Percentiles rank a stretch among this genome's conserved stretches.
Conservation (phyloP, 2,329 filamentous ascomycete genomes). For the Colletotrichum tamarilloi region DNA sequence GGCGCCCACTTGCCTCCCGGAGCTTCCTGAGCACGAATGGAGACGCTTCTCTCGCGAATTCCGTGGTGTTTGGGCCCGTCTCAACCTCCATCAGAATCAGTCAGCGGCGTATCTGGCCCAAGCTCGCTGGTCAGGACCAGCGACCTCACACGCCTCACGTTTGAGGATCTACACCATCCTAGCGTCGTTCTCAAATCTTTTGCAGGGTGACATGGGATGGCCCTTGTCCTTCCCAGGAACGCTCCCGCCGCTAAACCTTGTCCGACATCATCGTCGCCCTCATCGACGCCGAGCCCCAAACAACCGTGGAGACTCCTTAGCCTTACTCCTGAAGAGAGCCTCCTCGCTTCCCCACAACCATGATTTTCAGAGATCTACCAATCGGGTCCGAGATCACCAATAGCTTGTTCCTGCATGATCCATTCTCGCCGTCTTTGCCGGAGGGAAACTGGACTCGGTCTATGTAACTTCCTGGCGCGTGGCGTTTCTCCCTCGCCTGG, state of each 20-base stretch:
- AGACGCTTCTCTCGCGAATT: slow-evolving; percentile 1
- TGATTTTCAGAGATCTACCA: slow-evolving; percentile 29
- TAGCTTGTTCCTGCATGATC: slow-evolving; percentile 24
- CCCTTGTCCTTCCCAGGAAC: slow-evolving; percentile 29
- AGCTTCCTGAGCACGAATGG: slow-evolving; percentile 13
- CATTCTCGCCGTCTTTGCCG: slow-evolving; percentile 19
- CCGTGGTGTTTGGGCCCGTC: slow-evolving; percentile 21
- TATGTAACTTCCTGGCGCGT: not conserved
- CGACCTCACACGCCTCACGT: slow-evolving; percentile 32
- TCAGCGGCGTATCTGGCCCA: slow-evolving; percentile 23
- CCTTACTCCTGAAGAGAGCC: slow-evolving; percentile 20
- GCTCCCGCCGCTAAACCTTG: slow-evolving; percentile 31
- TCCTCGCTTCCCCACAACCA: slow-evolving; percentile 16
- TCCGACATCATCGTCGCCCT: slow-evolving; percentile 13
- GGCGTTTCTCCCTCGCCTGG: slow-evolving; percentile 18
- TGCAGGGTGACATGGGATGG: not conserved
- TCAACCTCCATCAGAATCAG: slow-evolving; percentile 17
- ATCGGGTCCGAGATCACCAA: slow-evolving; percentile 24
- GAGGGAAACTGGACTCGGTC: slow-evolving; percentile 12
- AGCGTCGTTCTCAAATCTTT: slow-evolving; percentile 28
- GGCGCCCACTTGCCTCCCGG: slow-evolving; percentile 7
- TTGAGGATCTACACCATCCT: slow-evolving; percentile 34
- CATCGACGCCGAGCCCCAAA: slow-evolving; percentile 30
- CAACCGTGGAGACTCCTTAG: slow-evolving; percentile 10
- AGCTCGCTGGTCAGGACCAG: slow-evolving; percentile 15